Base-by-base conservation (phyloP, 2,329 filamentous ascomycete species). In the Plenodomus tracheiphilus region DNA sequence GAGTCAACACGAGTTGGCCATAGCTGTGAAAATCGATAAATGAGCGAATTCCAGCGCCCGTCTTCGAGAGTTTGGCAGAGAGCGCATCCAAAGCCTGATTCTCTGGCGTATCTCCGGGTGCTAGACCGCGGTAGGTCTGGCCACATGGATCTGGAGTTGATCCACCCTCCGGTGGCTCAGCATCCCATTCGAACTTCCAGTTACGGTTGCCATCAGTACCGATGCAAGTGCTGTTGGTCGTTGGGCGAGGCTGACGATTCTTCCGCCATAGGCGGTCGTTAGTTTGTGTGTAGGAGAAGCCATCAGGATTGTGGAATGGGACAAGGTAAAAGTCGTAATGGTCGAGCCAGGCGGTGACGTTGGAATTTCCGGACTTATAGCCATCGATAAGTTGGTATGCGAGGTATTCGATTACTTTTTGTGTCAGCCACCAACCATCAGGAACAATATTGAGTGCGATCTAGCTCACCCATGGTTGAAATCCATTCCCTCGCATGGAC, bases 1-100 rank as follows among this genome's bases (percentile, higher is more conserved):
- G 80, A 11, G 80, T 77, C 46, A 83, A 77, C 46, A 86, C 77
- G 21, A 82, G 74, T 62, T 87, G 84, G 19, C 78, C 79, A 65
- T 85, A 87, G 1, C 79, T 78, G 70, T 87, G 85, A 68, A 80
- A 84, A 69, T 87, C 85, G 45, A 87, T 80, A 63, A 79, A 87
- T 0, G 85, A 76, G 58, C 81, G 80, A 35, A 86, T 74, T 0
- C 81, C 79, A 43, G 77, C 71, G 2, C 57, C 58, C 8, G 61
- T 61, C 1, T 69, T 65, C 1, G 57, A 38, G 13, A 84, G 62
- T 15, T 66, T 63, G 8, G 71, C 68, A 10, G 79, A 71, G 35
- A 78, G 75, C 2, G 68, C 65, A 8, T 76, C 74, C 4, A 86
- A 70, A 4, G 59, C 68, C 34, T 59, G 44, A 20, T 65, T 69